Evolutionary conservation across 345 rosid species (phyloP), one percentile per base, ranked within the genome.

Genomic region (Ceriops decandra): DNA sequence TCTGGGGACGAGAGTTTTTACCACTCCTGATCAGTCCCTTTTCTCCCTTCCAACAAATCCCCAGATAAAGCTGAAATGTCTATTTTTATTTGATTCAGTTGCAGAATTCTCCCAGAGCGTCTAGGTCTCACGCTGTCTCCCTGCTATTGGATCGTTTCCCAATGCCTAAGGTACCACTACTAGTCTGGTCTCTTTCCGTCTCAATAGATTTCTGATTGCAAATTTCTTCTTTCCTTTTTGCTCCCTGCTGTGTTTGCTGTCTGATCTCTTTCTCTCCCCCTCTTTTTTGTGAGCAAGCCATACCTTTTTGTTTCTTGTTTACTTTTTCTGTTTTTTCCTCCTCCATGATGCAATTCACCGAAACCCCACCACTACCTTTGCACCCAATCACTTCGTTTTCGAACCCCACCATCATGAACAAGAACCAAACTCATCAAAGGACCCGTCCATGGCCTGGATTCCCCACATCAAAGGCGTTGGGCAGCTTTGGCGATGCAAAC

Each of bases 131-230:
- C 27, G 38, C 1, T 76, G 64, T 77, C 69, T 59, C 70, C 53
- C 57, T 3, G 19, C 69, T 52, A 62, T 6, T 67, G 91, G 86
- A 71, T 80, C 83, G 80, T 72, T 81, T 86, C 88, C 83, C 88
- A 60, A 76, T 77, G 84, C 70, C n/a, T 68, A 81, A 85, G 85
- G 82, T 76, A 86, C 82, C 88, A 80, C 82, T 74, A 2, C 52
- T 76, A 82, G 95, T 87, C 88, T 81, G 76, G 91, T 92, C 95
- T 81, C 83, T 86, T 79, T 92, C 91, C 63, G 66, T 63, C 76
- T 78, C 38, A 72, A 74, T 72, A 79, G 70, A 69, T 70, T 63
- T 76, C 82, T 76, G 68, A 74, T 73, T 65, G 31, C 65, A 67
- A 31, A 42, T 42, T 42, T 70, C 63, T 64, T 52, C 53, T 27